A percentile compares a stretch with the other conserved stretches of the same genome.
These are phyloP conservation scores for Willaertia magna DNA, from an alignment of 208 protist genomes.

Conservation along the genomic window DNA sequence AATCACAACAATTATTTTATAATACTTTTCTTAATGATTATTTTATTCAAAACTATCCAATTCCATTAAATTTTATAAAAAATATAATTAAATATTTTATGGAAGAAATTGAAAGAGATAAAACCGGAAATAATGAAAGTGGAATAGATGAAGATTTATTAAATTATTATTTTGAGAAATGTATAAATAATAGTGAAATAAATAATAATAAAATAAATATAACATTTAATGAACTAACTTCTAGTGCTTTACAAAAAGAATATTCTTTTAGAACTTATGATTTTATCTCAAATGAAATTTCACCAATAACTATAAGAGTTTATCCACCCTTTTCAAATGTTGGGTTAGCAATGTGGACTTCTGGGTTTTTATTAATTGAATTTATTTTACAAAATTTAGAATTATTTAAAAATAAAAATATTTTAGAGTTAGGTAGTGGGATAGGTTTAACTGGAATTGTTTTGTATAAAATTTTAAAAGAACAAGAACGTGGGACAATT, in stretches of 20 bases:
- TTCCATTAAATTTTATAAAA: neutral
- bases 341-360: neutral
- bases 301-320: neutral
- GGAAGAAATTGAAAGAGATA: neutral
- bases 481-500: neutral
- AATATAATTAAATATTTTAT: neutral
- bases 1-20: too few species aligned
- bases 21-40: too few species aligned
- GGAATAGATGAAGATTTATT: neutral
- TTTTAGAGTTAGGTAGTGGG: neutral
- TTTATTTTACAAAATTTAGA: neutral
- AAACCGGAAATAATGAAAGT: neutral
- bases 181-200: neutral
- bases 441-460: neutral
- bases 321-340: neutral
- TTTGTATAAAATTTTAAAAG: neutral
- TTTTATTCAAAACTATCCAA: too few species aligned
- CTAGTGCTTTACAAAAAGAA: neutral
- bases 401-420: neutral
- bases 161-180: neutral
- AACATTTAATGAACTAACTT: neutral
- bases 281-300: neutral
- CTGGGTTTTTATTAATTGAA: neutral
- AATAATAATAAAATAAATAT: neutral
- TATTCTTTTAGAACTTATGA: neutral